Evolutionary conservation across 148 eudicot species (phyloP), one percentile per base, ranked within the genome.

Genomic region (Fallopia convolvulus): DNA sequence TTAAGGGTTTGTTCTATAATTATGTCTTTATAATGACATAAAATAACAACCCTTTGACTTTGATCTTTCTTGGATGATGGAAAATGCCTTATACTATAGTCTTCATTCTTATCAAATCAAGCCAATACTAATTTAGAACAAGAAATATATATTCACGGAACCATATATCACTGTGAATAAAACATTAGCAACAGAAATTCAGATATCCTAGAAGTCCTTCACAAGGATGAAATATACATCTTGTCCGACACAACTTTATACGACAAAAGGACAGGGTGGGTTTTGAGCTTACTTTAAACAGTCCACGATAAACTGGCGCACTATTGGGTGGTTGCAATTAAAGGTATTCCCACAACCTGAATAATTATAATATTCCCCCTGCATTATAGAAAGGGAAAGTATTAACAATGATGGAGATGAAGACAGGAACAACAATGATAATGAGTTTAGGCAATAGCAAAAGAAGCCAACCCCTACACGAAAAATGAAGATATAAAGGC

Each of bases 341-440:
- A 95, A 87, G 76, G 97, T 93, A 86, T 95, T 93, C 80, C 99
- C 99, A 83, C 99, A 95, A 46, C 99, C 99, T 78, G 99, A 95
- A 80, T 93, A 95, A 80, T 95, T 95, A 77, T 95, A 95, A 79
- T 85, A 95, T 75, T 93, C 97, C 74, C 99, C 99, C 99, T 95
- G 92, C 58, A 55, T 32, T 48, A 52, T 48, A 75, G 17, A 52
- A 50, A 33, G 46, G 72, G 20, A 39, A 39, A 17, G 21, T 68
- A 68, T 68, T 39, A 68, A 33, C 44, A 68, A 36, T 39, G 46
- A 39, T 68, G 72, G 21, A 65, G 8, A 36, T 15, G 15, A 14
- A 0, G 21, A 36, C 46, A 68, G 4, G 21, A 68, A 68, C 72
- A 5, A 65, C 6, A 12, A 68, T 17, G 46, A 36, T 68, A 30